Evolutionary conservation across 306 rosid genomes (phyloP), one percentile per base, ranked within the genome.

Genomic region (Dalbergia cochinchinensis): DNA sequence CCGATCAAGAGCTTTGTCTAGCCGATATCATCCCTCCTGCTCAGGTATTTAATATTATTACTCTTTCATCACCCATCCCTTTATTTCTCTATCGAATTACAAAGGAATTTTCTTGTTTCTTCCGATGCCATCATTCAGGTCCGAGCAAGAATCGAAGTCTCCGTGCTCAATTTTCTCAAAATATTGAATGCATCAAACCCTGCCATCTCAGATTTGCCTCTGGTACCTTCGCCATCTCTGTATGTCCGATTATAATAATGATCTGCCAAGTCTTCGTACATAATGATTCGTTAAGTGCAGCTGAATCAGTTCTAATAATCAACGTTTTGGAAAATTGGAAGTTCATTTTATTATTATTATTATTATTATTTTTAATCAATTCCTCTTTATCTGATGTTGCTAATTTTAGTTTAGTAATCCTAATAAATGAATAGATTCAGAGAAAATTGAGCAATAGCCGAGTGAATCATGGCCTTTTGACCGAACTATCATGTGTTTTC

Each of bases 121-220:
- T 71, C 61, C 18, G 62, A 73, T 62, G 6, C 83, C 6, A 54
- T 16, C 20, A 82, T 50, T 9, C 83, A 93, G 98, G 94, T 83
- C 50, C 78, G 86, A 42, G 94, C 98, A 31, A 85, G 99, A 88
- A 95, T 93, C 79, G 96, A 95, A 88, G 91, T 92, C 0, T 88
- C 97, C 4, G 90, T 93, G 65, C 92, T 95, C 89, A 92, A 85
- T 80, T 95, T 95, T 75, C 90, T 95, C 90, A 82, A 84, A 65
- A 90, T 85, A 65, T 80, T 95, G 81, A 89, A 83, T 62, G 88
- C 97, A 12, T 81, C 94, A 5, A 81, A 75, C 58, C 98, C 98
- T 70, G 85, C 98, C 45, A 90, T 95, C 85, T 91, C 98, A 12
- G 80, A 88, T 81, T 92, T 91, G 76, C 92, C 94, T 80, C 82